Percentiles rank a stretch among this genome's conserved stretches.
Evolutionary conservation across 2,329 filamentous ascomycete genomes (phyloP).

Genomic region (Colletotrichum sansevieriae): DNA sequence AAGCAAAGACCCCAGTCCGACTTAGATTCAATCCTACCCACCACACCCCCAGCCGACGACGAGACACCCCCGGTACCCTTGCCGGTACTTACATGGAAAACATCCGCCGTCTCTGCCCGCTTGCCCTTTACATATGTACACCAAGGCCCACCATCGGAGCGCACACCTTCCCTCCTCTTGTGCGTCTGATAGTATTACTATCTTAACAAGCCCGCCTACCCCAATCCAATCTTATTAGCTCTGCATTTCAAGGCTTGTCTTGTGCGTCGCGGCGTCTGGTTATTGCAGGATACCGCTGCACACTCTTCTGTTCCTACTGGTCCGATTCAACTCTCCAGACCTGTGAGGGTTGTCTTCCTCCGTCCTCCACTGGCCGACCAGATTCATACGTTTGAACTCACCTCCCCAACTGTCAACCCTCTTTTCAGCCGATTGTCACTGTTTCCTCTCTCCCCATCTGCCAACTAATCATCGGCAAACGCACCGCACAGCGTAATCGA

Average conservation of each 20-base stretch:
- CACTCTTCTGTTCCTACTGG: constrained; percentile 37
- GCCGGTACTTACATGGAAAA: constrained; percentile 40
- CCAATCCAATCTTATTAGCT: constrained; percentile 34
- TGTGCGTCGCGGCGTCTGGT: constrained; percentile 43
- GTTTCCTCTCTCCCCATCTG: constrained; percentile 17
- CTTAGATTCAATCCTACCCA: constrained; percentile 41
- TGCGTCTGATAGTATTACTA: constrained; percentile 39
- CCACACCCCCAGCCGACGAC: constrained; percentile 37
- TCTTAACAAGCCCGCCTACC: constrained; percentile 40
- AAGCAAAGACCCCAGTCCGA: constrained; percentile 34
- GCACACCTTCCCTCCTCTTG: constrained; percentile 29
- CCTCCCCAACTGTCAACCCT: constrained; percentile 20
- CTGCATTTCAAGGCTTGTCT: constrained; percentile 36
- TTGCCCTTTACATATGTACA: constrained; percentile 41
- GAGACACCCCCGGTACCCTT: constrained; percentile 40
- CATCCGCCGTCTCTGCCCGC: constrained; percentile 33
- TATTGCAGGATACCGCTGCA: constrained; percentile 40
- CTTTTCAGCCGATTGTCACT: constrained; percentile 9
- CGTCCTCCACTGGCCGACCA: constrained; percentile 31
- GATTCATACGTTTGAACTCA: constrained; percentile 13
- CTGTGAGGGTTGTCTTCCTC: constrained; percentile 24
- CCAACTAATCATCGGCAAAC: not conserved
- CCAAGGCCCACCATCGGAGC: constrained; percentile 38
- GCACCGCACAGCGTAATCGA: not conserved
- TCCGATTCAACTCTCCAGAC: constrained; percentile 32